Evolutionary conservation across 1,284 basidiomycete species (phyloP).

Genomic region (Rhodotorula sp.): DNA sequence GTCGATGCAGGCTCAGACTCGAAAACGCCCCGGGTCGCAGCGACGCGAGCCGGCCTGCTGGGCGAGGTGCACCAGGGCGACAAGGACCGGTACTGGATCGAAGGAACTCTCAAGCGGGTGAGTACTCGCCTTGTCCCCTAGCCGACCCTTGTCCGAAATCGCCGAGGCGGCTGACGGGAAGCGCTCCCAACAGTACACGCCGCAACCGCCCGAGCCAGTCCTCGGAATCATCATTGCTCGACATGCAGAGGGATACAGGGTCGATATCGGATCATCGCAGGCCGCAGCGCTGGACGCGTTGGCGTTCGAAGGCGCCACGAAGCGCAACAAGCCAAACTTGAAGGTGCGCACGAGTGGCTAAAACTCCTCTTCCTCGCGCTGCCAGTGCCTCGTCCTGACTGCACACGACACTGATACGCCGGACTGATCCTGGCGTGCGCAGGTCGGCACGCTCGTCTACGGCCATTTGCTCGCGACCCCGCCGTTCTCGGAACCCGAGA

Average conservation of each 20-base stretch:
- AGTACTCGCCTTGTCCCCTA: background rate
- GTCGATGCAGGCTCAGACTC: background rate
- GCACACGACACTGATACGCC: background rate
- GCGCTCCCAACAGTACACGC: constrained; percentile 63
- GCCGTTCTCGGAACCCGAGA: constrained; percentile 83
- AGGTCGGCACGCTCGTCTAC: constrained; percentile 78
- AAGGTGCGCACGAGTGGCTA: constrained; percentile 57
- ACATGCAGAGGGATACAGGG: constrained; percentile 73
- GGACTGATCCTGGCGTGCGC: background rate
- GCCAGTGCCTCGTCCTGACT: background rate
- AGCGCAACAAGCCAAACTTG: constrained; percentile 75
- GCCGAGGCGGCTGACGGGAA: too few relatives aligned
- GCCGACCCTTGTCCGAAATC: too few relatives aligned
- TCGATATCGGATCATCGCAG: constrained; percentile 78
- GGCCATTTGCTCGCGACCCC: constrained; percentile 79
- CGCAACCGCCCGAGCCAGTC: constrained; percentile 74
- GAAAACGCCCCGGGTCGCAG: background rate
- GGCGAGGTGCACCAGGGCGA: constrained; percentile 17
- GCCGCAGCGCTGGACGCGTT: constrained; percentile 70
- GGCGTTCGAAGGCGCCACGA: constrained; percentile 81
- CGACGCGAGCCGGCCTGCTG: constrained; percentile 30
- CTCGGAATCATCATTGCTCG: constrained; percentile 68
- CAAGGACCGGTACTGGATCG: constrained; percentile 34
- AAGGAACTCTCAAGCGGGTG: constrained; percentile 24
- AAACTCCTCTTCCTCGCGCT: background rate